Evolutionary conservation across 805 yeast species (phyloP).

Genomic region (Monosporozyma unispora): DNA sequence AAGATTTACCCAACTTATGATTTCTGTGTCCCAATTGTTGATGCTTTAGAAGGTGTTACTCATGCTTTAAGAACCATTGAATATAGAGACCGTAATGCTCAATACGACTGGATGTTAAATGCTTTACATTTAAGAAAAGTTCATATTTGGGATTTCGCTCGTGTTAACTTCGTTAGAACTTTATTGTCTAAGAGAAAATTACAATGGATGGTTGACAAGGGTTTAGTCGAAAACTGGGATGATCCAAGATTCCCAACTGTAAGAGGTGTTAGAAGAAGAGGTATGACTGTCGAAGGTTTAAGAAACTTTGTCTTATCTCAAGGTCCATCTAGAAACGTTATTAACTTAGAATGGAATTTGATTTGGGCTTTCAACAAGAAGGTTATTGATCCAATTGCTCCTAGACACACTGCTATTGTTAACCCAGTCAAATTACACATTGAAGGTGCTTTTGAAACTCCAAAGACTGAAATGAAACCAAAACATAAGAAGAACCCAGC

Average conservation of each 20-base stretch:
- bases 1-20: constrained; percentile 97
- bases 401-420: constrained; percentile 83
- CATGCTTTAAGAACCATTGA: constrained; percentile 97
- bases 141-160: constrained; percentile 95
- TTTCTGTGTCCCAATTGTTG: constrained; percentile 97
- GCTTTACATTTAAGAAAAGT: constrained; percentile 81
- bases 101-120: constrained; percentile 91
- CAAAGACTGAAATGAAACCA: constrained; percentile 64
- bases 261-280: constrained; percentile 98
- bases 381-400: constrained; percentile 93
- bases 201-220: constrained; percentile 97
- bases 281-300: constrained; percentile 98
- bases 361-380: constrained; percentile 98
- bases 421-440: constrained; percentile 65
- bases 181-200: constrained; percentile 92
- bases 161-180: constrained; percentile 95
- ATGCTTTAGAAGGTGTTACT: constrained; percentile 92
- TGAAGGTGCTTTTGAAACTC: constrained; percentile 53
- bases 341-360: constrained; percentile 93
- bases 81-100: constrained; percentile 97
- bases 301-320: constrained; percentile 87
- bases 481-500: constrained; percentile 93
- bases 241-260: constrained; percentile 99
- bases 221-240: constrained; percentile 88
- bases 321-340: constrained; percentile 96